phyloP scores from a whole-genome alignment of 2,329 filamentous ascomycete species.

The Graphiopsis chlorocephala region DNA sequence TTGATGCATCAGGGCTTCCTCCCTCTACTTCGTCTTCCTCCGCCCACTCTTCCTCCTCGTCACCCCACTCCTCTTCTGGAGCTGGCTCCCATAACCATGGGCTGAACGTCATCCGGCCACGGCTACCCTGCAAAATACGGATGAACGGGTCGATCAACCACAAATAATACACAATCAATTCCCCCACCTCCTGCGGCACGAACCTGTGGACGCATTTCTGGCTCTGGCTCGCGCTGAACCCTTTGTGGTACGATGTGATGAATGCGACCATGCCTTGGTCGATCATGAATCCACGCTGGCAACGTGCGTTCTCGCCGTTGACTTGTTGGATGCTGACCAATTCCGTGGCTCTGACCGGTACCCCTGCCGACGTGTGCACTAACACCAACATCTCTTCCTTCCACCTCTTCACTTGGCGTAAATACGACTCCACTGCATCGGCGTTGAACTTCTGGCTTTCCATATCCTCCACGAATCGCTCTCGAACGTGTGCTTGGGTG shows the following conservation, averaged over 20 bases:
- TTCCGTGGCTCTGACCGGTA: slow-evolving; percentile 22
- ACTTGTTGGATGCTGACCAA: slow-evolving; percentile 24
- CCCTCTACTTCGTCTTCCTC: neutral
- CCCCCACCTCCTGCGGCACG: slow-evolving; percentile 29
- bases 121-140: slow-evolving; percentile 5
- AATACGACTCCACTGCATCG: slow-evolving; percentile 20
- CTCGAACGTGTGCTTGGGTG: neutral
- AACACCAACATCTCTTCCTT: slow-evolving; percentile 25
- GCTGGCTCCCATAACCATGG: slow-evolving; percentile 13
- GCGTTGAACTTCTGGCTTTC: neutral
- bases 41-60: neutral
- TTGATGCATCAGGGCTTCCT: neutral
- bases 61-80: slow-evolving; percentile 2
- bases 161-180: slow-evolving; percentile 25
- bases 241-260: slow-evolving; percentile 26
- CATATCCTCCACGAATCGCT: neutral
- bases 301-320: slow-evolving; percentile 19
- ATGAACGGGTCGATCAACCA: slow-evolving; percentile 23
- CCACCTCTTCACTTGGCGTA: slow-evolving; percentile 17
- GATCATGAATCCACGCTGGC: slow-evolving; percentile 24
- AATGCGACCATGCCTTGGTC: slow-evolving; percentile 26
- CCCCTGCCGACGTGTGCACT: slow-evolving; percentile 22
- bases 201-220: slow-evolving; percentile 26
- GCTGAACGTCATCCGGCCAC: neutral
- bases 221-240: slow-evolving; percentile 26